Evolutionary conservation across 345 rosid species (phyloP), one percentile per base, ranked within the genome.

Genomic region (Citrus cavaleriei): DNA sequence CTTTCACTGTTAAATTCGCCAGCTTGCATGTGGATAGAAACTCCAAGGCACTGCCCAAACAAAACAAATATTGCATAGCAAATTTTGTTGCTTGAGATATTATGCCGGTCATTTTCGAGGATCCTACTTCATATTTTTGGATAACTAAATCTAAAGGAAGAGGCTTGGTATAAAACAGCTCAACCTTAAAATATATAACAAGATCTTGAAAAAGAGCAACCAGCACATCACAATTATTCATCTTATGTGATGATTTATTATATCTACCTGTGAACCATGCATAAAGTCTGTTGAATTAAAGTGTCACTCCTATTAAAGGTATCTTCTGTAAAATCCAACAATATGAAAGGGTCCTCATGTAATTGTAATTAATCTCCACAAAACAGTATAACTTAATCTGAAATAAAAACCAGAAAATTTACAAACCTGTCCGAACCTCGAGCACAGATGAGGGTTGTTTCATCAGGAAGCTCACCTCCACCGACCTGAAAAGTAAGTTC

Each of bases 361-460:
- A 18, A 21, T 34, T 73, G 32, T 10, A 4, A 32, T 58, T 59
- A 62, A 80, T 72, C 72, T 78, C 58, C 78, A 78, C 18, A 30
- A 25, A 70, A 25, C 2, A 24, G 54, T 38, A 76, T 7, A 59
- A 7, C 30, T 7, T 70, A 14, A 5, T 38, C 27, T 27, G 70
- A 75, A 68, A 72, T 6, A 34, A 38, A 28, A 65, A 28, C 40
- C 68, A 34, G 4, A 60, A 12, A 74, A 3, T 63, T 75, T 74
- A 59, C 91, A 78, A 79, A 96, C 99, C 97, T 96, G 89, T 96
- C 98, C 74, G 99, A 90, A 85, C 95, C 98, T 84, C 97, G 97
- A 70, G 88, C 87, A 80, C 99, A 96, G 13, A 89, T 55, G 27
- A 94, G 91, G 40, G 87, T 91, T 62, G 99, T 94, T 82, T 96